Percentiles rank a stretch among this genome's conserved stretches.
Conservation (phyloP, 805 yeast species). For the Metschnikowia shivogae region DNA sequence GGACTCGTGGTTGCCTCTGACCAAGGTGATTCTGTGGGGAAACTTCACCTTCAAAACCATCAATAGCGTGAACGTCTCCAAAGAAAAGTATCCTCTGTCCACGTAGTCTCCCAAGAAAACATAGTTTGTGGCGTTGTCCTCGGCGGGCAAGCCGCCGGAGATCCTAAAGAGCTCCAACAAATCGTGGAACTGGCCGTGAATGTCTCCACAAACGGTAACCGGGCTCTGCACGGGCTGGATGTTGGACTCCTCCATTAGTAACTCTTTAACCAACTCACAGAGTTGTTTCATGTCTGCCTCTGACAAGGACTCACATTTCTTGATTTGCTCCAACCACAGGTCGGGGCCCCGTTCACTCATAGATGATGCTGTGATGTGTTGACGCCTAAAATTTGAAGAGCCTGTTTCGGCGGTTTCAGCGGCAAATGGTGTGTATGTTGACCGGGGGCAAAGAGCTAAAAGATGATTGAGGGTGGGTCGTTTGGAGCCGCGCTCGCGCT, state of each 20-base stretch:
- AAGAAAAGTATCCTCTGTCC: conserved; percentile 93
- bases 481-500: conserved; percentile 3
- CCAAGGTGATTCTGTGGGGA: conserved; percentile 81
- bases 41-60: conserved; percentile 91
- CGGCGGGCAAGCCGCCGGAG: conserved; percentile 88
- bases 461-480: not conserved
- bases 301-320: conserved; percentile 80
- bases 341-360: conserved; percentile 86
- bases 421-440: not conserved
- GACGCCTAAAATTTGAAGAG: too few relatives aligned
- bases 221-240: conserved; percentile 93
- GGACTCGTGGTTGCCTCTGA: conserved; percentile 96
- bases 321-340: conserved; percentile 91
- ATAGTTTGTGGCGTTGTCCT: conserved; percentile 59
- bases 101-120: conserved; percentile 94
- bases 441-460: conserved; percentile 1
- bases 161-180: conserved; percentile 83
- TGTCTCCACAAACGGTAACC: conserved; percentile 95
- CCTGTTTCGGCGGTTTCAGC: not conserved
- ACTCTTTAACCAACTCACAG: conserved; percentile 91
- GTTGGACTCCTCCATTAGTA: conserved; percentile 92
- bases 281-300: conserved; percentile 95
- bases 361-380: conserved; percentile 6
- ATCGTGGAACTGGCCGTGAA: conserved; percentile 97
- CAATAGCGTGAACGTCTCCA: conserved; percentile 88